Evolutionary conservation across 768 basidiomycete genomes (phyloP).

Genomic region (Amanita molliuscula): DNA sequence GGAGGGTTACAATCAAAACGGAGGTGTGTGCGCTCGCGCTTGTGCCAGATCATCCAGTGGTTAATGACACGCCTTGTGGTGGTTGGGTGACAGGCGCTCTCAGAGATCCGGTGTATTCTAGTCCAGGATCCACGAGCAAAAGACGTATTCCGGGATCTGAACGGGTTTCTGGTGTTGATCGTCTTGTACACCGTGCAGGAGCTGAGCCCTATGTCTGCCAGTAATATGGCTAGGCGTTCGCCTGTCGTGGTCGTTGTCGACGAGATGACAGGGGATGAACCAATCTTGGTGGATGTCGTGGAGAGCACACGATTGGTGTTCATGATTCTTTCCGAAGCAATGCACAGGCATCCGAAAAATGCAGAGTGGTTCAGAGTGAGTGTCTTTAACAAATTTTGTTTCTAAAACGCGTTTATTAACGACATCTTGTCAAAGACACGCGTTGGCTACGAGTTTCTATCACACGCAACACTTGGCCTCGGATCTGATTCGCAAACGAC

Average conservation of each 20-base stretch:
- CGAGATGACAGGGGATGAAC: slow-evolving; percentile 11
- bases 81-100: slow-evolving; percentile 39
- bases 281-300: slow-evolving; percentile 25
- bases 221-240: neutral
- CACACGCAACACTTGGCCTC: slow-evolving; percentile 46
- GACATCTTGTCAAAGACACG: slow-evolving; percentile 23
- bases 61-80: neutral
- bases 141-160: slow-evolving; percentile 71
- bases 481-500: slow-evolving; percentile 33
- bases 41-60: too few species aligned
- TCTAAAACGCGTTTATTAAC: slow-evolving; percentile 2
- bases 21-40: slow-evolving; percentile 25
- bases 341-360: slow-evolving; percentile 46
- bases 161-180: slow-evolving; percentile 70
- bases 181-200: slow-evolving; percentile 51
- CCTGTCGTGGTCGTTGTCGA: slow-evolving; percentile 18
- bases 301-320: slow-evolving; percentile 56
- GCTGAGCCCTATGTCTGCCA: slow-evolving; percentile 9
- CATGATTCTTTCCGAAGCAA: slow-evolving; percentile 52
- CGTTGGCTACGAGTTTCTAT: slow-evolving; percentile 59
- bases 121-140: slow-evolving; percentile 55
- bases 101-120: slow-evolving; percentile 60
- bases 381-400: neutral
- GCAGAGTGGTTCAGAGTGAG: slow-evolving; percentile 55
- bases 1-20: slow-evolving; percentile 20